Evolutionary conservation across 108 stramenopile genomes (phyloP).

Genomic region (Bacterosira constricta): DNA sequence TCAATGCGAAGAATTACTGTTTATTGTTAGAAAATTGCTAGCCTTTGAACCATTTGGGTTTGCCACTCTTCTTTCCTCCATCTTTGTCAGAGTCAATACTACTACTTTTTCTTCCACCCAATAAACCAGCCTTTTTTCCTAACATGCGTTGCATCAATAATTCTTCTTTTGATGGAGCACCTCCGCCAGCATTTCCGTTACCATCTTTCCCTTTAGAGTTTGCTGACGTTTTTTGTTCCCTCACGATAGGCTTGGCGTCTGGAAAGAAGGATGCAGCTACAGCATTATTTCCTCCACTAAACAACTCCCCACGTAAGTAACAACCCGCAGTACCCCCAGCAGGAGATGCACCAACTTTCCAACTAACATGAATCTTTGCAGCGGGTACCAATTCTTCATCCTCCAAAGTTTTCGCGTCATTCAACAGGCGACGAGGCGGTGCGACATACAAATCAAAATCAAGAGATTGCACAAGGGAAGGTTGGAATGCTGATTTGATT

Average conservation of each 20-base stretch:
- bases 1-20: neutral
- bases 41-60: constrained; percentile 53
- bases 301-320: constrained; percentile 42
- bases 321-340: constrained; percentile 2
- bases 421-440: constrained; percentile 69
- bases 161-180: constrained; percentile 45
- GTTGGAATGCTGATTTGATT: constrained; percentile 28
- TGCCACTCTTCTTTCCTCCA: constrained; percentile 35
- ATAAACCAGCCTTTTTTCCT: constrained; percentile 27
- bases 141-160: constrained; percentile 51
- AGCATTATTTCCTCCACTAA: constrained; percentile 5
- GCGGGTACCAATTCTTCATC: constrained; percentile 79
- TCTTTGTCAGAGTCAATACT: constrained; percentile 15
- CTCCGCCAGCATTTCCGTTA: constrained; percentile 1
- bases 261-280: constrained; percentile 38
- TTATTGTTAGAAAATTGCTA: no score
- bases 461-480: constrained; percentile 13
- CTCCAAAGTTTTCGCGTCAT: constrained; percentile 50
- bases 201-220: neutral
- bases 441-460: constrained; percentile 80
- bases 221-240: constrained; percentile 3
- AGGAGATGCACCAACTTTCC: constrained; percentile 44
- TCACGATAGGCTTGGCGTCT: constrained; percentile 37
- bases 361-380: constrained; percentile 77
- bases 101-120: constrained; percentile 12